These are phyloP conservation scores for Venturia effusa DNA, from an alignment of 2,329 filamentous ascomycete genomes.

Conservation along the genomic window DNA sequence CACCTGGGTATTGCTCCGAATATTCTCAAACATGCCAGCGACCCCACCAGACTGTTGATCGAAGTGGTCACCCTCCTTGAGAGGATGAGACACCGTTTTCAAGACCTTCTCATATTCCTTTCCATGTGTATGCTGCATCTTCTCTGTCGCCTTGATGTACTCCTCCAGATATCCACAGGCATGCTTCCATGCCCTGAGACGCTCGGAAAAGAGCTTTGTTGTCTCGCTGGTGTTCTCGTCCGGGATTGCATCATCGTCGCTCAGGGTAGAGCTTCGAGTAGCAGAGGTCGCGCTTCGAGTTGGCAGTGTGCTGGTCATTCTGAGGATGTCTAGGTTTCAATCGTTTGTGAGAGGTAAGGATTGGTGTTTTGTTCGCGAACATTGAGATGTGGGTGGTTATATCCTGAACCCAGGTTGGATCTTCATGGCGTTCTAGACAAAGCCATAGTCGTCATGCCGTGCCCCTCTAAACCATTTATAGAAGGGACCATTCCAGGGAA, in stretches of 20 bases:
- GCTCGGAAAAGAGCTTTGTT: conserved; percentile 63
- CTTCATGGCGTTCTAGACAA: neutral
- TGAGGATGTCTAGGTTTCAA: neutral
- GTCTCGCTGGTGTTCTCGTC: conserved; percentile 39
- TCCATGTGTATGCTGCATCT: conserved; percentile 69
- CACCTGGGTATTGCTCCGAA: conserved; percentile 79
- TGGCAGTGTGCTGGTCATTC: conserved; percentile 4
- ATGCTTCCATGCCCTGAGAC: conserved; percentile 92
- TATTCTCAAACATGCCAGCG: conserved; percentile 84
- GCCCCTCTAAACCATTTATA: neutral
- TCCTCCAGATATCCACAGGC: conserved; percentile 85
- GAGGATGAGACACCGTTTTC: conserved; percentile 80
- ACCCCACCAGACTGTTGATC: conserved; percentile 81
- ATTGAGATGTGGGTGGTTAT: neutral
- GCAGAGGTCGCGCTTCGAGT: conserved; percentile 7
- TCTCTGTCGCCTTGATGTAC: conserved; percentile 76
- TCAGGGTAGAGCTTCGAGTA: conserved; percentile 12
- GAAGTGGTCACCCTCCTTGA: conserved; percentile 88
- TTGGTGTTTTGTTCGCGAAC: neutral
- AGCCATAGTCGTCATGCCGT: neutral
- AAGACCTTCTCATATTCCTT: conserved; percentile 94
- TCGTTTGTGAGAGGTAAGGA: neutral
- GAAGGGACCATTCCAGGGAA: neutral
- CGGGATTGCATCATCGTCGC: conserved; percentile 35
- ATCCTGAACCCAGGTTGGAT: neutral